Conservation (phyloP, 305 asterid species). For the Salvia sclarea region DNA sequence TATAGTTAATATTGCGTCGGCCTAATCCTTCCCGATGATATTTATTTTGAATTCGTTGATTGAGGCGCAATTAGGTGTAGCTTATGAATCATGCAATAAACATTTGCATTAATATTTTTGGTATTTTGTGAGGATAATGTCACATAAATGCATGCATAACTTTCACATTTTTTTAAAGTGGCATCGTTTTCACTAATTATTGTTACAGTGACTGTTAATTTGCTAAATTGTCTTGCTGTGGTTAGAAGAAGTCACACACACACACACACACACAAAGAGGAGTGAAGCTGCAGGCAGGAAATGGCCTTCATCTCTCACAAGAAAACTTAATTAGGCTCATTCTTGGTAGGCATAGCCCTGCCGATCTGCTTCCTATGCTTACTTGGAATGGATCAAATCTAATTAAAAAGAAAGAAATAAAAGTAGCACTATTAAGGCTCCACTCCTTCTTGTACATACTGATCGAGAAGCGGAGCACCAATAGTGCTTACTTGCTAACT, state of each 20-base stretch:
- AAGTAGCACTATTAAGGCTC: constrained; percentile 44
- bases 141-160: not conserved
- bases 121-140: not conserved
- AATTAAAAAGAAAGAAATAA: constrained; percentile 11
- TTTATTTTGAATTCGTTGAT: not conserved
- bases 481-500: constrained; percentile 37
- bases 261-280: not conserved
- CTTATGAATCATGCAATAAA: not conserved
- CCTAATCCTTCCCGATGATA: not conserved
- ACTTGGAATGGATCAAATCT: constrained; percentile 15
- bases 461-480: constrained; percentile 40
- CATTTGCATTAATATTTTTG: not conserved
- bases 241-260: constrained; percentile 16
- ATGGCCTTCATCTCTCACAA: constrained; percentile 5
- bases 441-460: constrained; percentile 24
- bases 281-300: constrained; percentile 3
- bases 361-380: constrained; percentile 21
- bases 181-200: not conserved
- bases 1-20: not conserved
- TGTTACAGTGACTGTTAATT: too few relatives aligned
- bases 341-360: constrained; percentile 25
- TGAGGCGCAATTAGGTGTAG: not conserved
- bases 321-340: constrained; percentile 26
- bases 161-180: not conserved
- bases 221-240: constrained; percentile 23